Evolutionary conservation across 2,329 filamentous ascomycete genomes (phyloP).

Genomic region (Fusarium pininemorale): DNA sequence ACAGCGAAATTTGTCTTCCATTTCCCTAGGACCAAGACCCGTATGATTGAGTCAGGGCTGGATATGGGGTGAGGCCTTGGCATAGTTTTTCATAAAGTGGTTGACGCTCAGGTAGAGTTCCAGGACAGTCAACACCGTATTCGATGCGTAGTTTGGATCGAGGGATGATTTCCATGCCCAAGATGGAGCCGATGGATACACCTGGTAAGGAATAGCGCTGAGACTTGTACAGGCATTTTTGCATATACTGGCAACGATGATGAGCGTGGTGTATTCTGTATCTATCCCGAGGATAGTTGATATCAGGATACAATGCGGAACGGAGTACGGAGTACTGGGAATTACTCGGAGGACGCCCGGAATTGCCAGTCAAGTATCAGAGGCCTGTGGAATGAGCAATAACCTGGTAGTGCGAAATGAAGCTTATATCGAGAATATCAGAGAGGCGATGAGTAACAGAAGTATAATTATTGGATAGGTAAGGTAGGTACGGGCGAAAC

Average conservation of each 20-base stretch:
- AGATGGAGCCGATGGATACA: slow-evolving; percentile 18
- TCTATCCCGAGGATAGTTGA: not conserved
- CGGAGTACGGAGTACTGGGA: not conserved
- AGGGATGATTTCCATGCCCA: slow-evolving; percentile 5
- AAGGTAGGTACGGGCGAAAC: not conserved
- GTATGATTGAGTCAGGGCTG: slow-evolving; percentile 32
- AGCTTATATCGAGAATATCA: not conserved
- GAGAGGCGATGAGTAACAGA: not conserved
- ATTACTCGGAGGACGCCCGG: slow-evolving; percentile 1
- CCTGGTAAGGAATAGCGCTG: slow-evolving; percentile 25
- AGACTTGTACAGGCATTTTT: slow-evolving; percentile 16
- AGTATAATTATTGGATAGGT: not conserved
- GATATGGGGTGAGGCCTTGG: slow-evolving; percentile 26
- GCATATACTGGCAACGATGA: slow-evolving; percentile 15
- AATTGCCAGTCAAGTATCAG: not conserved
- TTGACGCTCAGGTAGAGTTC: slow-evolving; percentile 5
- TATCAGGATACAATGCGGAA: not conserved
- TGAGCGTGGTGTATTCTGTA: slow-evolving; percentile 2
- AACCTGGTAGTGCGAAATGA: not conserved
- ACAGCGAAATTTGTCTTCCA: slow-evolving; percentile 31
- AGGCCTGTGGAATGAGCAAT: not conserved
- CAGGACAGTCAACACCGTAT: slow-evolving; percentile 8
- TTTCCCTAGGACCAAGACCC: slow-evolving; percentile 19
- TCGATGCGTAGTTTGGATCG: slow-evolving; percentile 3
- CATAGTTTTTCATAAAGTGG: slow-evolving; percentile 21